These are phyloP conservation scores for Starmerella asiatica DNA, from an alignment of 805 yeast species.

Conservation along the genomic window DNA sequence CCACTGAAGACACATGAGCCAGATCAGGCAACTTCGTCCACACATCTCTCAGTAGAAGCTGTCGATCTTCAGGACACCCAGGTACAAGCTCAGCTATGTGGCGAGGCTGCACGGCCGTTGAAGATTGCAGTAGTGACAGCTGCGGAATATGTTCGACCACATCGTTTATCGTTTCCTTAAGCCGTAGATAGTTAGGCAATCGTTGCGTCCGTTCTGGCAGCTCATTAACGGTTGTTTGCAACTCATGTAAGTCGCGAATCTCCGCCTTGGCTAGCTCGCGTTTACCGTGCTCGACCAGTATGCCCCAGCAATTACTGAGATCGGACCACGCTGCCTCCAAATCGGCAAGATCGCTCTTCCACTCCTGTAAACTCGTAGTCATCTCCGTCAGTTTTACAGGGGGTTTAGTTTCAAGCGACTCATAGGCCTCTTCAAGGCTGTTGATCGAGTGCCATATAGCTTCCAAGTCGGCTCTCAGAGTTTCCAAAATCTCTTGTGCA, in stretches of 20 bases:
- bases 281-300: neutral
- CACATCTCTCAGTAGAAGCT: constrained; percentile 43
- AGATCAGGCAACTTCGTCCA: constrained; percentile 40
- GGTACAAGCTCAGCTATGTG: constrained; percentile 46
- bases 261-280: neutral
- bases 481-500: constrained; percentile 1
- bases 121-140: constrained; percentile 25
- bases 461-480: neutral
- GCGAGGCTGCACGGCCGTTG: constrained; percentile 44
- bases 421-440: neutral
- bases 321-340: constrained; percentile 3
- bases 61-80: neutral
- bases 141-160: constrained; percentile 22
- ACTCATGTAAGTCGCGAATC: neutral
- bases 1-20: constrained; percentile 33
- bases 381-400: neutral
- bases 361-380: neutral
- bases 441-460: neutral
- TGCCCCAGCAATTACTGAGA: neutral
- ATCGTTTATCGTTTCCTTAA: neutral
- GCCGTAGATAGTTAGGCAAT: neutral
- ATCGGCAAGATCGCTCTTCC: neutral
- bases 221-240: neutral
- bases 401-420: neutral
- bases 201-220: constrained; percentile 2